A percentile compares a stretch with the other conserved stretches of the same genome.
phyloP scores from a whole-genome alignment of 31 red algal species.

The Endocladia muricata region DNA sequence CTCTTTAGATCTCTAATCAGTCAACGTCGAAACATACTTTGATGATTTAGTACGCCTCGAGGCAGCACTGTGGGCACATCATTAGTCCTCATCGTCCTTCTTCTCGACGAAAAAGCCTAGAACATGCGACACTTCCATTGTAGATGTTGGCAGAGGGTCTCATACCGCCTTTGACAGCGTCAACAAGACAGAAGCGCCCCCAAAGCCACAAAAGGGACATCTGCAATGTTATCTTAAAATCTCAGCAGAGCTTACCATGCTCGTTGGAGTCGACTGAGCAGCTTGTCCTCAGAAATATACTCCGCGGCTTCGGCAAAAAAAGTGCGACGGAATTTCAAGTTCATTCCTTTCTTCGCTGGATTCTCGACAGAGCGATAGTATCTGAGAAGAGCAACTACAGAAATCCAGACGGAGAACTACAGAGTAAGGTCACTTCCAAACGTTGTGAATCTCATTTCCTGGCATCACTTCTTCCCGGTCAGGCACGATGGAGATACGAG shows the following conservation, averaged over 20 bases:
- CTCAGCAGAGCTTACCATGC: background rate
- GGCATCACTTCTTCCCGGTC: slow-evolving; percentile 16
- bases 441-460: slow-evolving; percentile 21
- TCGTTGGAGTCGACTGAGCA: background rate
- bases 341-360: slow-evolving; percentile 30
- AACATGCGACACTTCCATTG: background rate
- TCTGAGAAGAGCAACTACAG: slow-evolving; percentile 23
- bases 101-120: background rate
- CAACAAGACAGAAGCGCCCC: background rate
- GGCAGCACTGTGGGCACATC: background rate
- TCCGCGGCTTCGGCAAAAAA: background rate
- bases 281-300: slow-evolving; percentile 2
- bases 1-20: background rate
- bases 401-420: background rate
- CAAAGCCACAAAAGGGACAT: background rate
- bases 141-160: background rate
- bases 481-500: background rate
- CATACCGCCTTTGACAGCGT: background rate
- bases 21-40: background rate
- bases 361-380: slow-evolving; percentile 23
- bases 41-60: background rate
- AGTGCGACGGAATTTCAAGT: background rate
- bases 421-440: slow-evolving; percentile 6
- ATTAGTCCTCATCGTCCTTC: background rate
- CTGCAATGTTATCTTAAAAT: background rate